phyloP scores from a whole-genome alignment of 805 yeast species.

The Kockiozyma suomiensis region DNA sequence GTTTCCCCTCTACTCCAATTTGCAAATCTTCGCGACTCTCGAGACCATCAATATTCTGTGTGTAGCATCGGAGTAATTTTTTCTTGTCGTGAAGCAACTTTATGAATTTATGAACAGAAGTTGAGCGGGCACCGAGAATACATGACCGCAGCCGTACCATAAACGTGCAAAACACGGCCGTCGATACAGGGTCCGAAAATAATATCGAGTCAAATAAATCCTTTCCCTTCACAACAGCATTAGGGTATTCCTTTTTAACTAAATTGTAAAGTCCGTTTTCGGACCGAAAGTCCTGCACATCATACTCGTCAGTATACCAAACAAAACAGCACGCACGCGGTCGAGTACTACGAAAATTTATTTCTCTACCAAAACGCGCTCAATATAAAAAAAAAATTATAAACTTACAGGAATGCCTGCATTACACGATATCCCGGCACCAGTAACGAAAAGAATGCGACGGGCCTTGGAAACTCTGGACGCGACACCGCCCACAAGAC shows the following conservation, averaged over 20 bases:
- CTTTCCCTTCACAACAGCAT: slow-evolving; percentile 71
- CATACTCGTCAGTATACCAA: neutral
- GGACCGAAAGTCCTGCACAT: slow-evolving; percentile 69
- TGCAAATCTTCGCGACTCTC: slow-evolving; percentile 67
- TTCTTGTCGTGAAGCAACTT: slow-evolving; percentile 59
- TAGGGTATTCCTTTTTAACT: slow-evolving; percentile 65
- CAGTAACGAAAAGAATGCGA: slow-evolving; percentile 43
- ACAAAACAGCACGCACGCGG: neutral
- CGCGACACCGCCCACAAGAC: slow-evolving; percentile 13
- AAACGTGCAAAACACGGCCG: slow-evolving; percentile 79
- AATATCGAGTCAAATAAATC: slow-evolving; percentile 88
- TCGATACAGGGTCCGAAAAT: slow-evolving; percentile 67
- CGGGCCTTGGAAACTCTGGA: slow-evolving; percentile 16
- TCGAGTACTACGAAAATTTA: neutral
- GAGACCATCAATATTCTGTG: slow-evolving; percentile 92
- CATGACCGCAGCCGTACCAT: slow-evolving; percentile 77
- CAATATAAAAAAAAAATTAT: neutral
- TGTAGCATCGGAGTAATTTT: slow-evolving; percentile 80
- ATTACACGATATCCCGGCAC: slow-evolving; percentile 95
- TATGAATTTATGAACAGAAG: slow-evolving; percentile 81
- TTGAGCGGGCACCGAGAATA: slow-evolving; percentile 70
- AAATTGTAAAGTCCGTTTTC: slow-evolving; percentile 77
- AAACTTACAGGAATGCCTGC: slow-evolving; percentile 80
- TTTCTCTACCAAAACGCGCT: neutral
- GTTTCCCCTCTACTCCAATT: slow-evolving; percentile 62